These are phyloP conservation scores for Diutina mesorugosa DNA, from an alignment of 1,139 yeast genomes.

Conservation along the genomic window DNA sequence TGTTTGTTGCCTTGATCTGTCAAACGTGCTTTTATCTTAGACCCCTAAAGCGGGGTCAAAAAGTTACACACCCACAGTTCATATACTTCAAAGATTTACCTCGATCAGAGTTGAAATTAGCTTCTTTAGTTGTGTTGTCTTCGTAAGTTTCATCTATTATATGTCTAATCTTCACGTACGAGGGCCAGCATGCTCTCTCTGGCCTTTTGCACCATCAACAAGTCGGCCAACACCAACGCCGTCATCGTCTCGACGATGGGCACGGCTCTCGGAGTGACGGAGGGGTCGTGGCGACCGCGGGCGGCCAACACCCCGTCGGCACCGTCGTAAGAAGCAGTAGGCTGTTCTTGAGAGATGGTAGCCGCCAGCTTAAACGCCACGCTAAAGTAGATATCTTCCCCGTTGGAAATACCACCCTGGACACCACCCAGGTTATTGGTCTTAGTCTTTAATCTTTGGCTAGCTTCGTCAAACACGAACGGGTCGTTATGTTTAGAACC, in stretches of 20 bases:
- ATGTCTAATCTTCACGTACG: neutral
- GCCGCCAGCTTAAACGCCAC: constrained; percentile 98
- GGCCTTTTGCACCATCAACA: constrained; percentile 71
- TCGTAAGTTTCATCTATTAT: neutral
- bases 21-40: too few species aligned
- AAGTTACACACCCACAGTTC: too few species aligned
- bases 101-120: too few species aligned
- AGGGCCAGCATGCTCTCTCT: constrained; percentile 32
- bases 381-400: constrained; percentile 86
- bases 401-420: constrained; percentile 96
- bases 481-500: constrained; percentile 93
- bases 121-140: too few species aligned
- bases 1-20: too few species aligned
- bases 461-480: constrained; percentile 44
- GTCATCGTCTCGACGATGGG: constrained; percentile 99
- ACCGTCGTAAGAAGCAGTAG: constrained; percentile 82
- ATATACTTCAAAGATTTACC: too few species aligned
- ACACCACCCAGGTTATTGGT: constrained; percentile 95
- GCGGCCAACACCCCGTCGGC: constrained; percentile 80
- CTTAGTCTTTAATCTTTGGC: constrained; percentile 57
- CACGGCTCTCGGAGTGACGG: constrained; percentile 96
- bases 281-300: constrained; percentile 96
- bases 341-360: constrained; percentile 87
- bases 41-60: too few species aligned
- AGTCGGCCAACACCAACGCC: constrained; percentile 82